Base-by-base conservation (phyloP, 2,329 filamentous ascomycete species). In the Dryadomyces sulphureus region DNA sequence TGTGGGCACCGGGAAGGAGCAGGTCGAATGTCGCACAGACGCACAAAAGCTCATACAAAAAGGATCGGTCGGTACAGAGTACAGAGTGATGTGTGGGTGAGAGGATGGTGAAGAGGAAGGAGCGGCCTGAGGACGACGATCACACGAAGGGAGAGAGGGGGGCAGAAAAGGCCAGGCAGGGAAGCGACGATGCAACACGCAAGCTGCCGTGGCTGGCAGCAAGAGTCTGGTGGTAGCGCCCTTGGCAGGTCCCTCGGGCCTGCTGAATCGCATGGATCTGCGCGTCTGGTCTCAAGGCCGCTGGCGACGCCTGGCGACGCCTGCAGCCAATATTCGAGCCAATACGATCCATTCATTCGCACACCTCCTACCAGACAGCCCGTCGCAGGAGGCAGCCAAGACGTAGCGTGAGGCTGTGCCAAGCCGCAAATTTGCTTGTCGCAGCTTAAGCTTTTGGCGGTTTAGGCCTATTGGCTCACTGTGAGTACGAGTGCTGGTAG, bases 391-490 rank as follows among this genome's bases (percentile, higher is more conserved):
- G 16, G 32, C 36, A 38, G 48, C 45, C 48, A 49, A 48, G 43
- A 16, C 25, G 36, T 48, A 48, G 47, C 40, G 43, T 46, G 47
- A 48, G 47, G 47, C 47, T 48, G 47, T 34, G 47, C 40, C 27
- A n/a, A 12, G 27, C 27, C 27, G 9, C 11, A 14, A 32, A 9
- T n/a, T n/a, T 7, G 27, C 27, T 32, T 32, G 27, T 32, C 27
- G 11, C 27, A 32, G 27, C 27, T 12, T 32, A 32, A 32, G 27
- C 27, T 32, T 32, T 32, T 32, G 27, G 27, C 11, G 16, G 9
- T 32, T 4, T 32, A 12, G 5, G 27, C 11, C 9, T 14, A 30
- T 32, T 32, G n/a, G n/a, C n/a, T n/a, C n/a, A n/a, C n/a, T 30
- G 14, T 14, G 27, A 30, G 27, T 30, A 30, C 27, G 27, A 30